Conservation (phyloP, 805 yeast genomes). For the Candida gorgasii region DNA sequence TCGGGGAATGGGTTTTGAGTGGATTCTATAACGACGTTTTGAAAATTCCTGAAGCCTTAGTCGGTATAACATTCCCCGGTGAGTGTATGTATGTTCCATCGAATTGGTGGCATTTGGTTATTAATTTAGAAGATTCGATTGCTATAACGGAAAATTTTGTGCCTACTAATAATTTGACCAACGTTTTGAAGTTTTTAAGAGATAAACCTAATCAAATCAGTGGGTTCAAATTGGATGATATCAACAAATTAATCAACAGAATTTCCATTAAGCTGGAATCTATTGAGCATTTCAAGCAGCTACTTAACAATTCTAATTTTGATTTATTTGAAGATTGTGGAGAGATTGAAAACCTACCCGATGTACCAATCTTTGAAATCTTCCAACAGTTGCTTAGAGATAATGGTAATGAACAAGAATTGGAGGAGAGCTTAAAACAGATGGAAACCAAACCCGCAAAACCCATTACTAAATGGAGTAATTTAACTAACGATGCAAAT, state of each 20-base stretch:
- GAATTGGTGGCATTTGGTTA: conserved; percentile 98
- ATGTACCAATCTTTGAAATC: conserved; percentile 62
- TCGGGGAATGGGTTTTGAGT: conserved; percentile 86
- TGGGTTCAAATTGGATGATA: conserved; percentile 68
- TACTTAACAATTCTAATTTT: conserved; percentile 14
- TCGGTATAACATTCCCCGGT: conserved; percentile 77
- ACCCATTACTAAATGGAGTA: conserved; percentile 6
- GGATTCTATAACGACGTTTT: conserved; percentile 77
- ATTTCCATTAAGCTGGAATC: conserved; percentile 9
- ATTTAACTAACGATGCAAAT: conserved; percentile 3
- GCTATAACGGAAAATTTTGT: conserved; percentile 91
- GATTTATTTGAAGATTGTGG: conserved; percentile 60
- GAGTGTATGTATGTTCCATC: conserved; percentile 88
- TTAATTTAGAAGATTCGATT: conserved; percentile 78
- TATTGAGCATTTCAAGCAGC: conserved; percentile 1
- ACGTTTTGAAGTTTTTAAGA: conserved; percentile 66
- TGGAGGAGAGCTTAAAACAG: conserved; percentile 23
- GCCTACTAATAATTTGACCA: conserved; percentile 60
- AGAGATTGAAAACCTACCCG: conserved; percentile 42
- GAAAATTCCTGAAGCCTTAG: conserved; percentile 55
- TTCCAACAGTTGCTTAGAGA: conserved; percentile 52
- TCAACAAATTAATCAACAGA: conserved; percentile 36
- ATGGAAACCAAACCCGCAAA: background rate
- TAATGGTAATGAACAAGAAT: conserved; percentile 32
- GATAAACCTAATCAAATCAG: conserved; percentile 70